Conservation (phyloP, 306 rosid genomes). For the Ziziphus jujuba region DNA sequence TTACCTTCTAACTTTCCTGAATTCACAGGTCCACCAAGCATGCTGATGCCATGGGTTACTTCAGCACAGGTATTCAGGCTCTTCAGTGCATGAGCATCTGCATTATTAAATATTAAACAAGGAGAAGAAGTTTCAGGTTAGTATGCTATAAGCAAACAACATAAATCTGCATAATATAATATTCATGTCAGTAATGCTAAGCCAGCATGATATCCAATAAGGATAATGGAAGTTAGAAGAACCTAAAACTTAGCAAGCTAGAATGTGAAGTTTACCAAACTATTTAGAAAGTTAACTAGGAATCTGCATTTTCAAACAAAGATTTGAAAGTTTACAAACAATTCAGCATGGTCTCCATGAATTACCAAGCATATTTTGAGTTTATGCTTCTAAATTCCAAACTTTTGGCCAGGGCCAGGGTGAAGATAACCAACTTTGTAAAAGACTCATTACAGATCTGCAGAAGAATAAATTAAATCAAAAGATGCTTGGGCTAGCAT, state of each 20-base stretch:
- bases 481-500: background rate
- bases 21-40: slow-evolving; percentile 23
- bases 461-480: background rate
- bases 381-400: background rate
- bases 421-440: background rate
- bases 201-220: background rate
- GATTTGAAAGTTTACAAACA: background rate
- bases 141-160: background rate
- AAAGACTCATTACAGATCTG: background rate
- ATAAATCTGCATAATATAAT: background rate
- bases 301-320: background rate
- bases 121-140: background rate
- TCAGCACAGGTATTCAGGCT: slow-evolving; percentile 34
- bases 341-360: background rate
- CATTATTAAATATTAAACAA: slow-evolving; percentile 7
- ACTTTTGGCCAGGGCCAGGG: background rate
- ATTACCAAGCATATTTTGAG: background rate
- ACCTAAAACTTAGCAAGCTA: background rate
- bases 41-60: slow-evolving; percentile 28
- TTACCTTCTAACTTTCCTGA: slow-evolving; percentile 38
- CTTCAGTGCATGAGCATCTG: slow-evolving; percentile 45
- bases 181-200: background rate
- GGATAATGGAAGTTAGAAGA: background rate
- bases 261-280: background rate
- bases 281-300: background rate